Evolutionary conservation across 352 stramenopile species (phyloP), one percentile per base, ranked within the genome.

Genomic region (Phytophthora litchii): DNA sequence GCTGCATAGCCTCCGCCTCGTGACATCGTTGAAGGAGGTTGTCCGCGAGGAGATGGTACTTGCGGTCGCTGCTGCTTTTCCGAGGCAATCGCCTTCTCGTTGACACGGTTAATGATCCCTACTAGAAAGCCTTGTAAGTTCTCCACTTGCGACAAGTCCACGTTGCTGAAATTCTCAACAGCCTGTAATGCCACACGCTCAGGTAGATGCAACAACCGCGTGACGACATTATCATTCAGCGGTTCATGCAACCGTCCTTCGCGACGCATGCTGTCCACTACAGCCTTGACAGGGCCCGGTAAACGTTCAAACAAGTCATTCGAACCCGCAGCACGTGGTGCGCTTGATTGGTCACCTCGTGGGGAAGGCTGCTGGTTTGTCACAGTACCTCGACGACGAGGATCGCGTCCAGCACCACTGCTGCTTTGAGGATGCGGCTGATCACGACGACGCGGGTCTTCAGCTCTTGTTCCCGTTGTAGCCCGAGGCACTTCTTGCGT

Each of bases 81-180:
- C 1, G 75, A 67, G 0, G 67, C 51, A 57, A 79, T 72, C 10
- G 67, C 57, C 48, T 85, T 86, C 42, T 92, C 85, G 19, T 91
- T 80, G 10, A 92, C 80, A 40, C 83, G 83, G 45, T 91, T 92
- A 66, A 94, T 91, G 49, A 94, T 94, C 21, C 85, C 85, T 4
- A 92, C 79, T 2, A 94, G 67, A 60, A 94, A 94, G 12, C 81
- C 81, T 54, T 92, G 76, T 20, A 92, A 47, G 56, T 92, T 92
- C n/a, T 76, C 70, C 27, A 94, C 74, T 27, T 88, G 77, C n/a
- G 76, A 63, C 10, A 91, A 54, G 66, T 94, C 83, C 25, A 83
- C 76, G 49, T 86, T 87, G 69, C 69, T 86, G 41, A 94, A 89
- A 46, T 92, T 94, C 34, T 91, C 81, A 1, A 92, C 80, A 3